These are phyloP conservation scores for Astragalus membranaceus DNA, from an alignment of 306 rosid genomes.

Conservation along the genomic window DNA sequence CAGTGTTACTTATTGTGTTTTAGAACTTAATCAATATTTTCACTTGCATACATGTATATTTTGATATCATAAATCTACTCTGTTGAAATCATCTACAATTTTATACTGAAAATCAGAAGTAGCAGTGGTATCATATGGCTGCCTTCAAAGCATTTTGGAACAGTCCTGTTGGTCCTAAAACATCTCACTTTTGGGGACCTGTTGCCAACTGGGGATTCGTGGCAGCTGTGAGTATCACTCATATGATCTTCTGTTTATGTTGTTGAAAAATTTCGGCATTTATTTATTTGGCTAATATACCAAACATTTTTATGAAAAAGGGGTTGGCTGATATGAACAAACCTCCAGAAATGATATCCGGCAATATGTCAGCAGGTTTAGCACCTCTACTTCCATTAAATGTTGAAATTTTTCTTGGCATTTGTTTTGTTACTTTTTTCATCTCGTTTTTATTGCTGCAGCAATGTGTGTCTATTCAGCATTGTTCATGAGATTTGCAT, in stretches of 20 bases:
- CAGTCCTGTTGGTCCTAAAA: conserved; percentile 92
- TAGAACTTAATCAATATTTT: neutral
- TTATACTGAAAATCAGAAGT: conserved; percentile 15
- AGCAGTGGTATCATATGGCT: conserved; percentile 39
- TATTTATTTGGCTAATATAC: neutral
- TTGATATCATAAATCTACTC: neutral
- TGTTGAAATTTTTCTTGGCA: neutral
- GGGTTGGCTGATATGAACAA: conserved; percentile 85
- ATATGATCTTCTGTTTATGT: neutral
- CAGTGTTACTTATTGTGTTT: neutral
- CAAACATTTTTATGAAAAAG: conserved; percentile 24
- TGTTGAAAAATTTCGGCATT: neutral
- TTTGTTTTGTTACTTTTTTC: conserved; percentile 1
- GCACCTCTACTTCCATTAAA: neutral
- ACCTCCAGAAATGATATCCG: conserved; percentile 96
- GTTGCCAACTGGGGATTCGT: conserved; percentile 97
- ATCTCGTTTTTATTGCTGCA: conserved; percentile 24
- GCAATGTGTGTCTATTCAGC: conserved; percentile 72
- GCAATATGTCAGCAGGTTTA: conserved; percentile 89
- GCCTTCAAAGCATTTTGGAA: conserved; percentile 79
- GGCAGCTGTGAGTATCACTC: conserved; percentile 65
- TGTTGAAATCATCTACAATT: conserved; percentile 2
- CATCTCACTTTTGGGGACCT: conserved; percentile 99
- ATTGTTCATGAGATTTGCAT: conserved; percentile 71
- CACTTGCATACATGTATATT: neutral